Base-by-base conservation (phyloP, 192 early-diverging fungal species). In the Coemansia sp. region DNA sequence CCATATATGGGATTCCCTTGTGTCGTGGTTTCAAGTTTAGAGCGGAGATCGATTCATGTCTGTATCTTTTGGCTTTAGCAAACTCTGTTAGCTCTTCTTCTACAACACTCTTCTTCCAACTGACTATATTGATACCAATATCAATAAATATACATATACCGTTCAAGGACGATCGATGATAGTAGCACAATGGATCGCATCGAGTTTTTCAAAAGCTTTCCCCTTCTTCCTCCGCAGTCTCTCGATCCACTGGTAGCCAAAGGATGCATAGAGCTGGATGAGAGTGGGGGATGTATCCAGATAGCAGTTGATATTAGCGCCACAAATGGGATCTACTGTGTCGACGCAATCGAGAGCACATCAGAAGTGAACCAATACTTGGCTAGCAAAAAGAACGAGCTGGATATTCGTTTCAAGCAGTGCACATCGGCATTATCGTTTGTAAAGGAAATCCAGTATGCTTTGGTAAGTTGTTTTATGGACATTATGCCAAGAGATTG, bases 191-290 rank as follows among this genome's bases (percentile, higher is more conserved):
- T 73, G 64, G 79, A 82, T 22, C 56, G 69, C 56, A 32, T 82
- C n/a, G 79, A 73, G 37, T 82, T 82, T 49, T 76, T 70, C 55
- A 71, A 68, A 58, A 36, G 47, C 36, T 82, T 76, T 45, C 79
- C 79, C n/a, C 48, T 82, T 18, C 68, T 82, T 36, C 56, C 65
- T 6, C 79, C 71, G 21, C 47, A 70, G 21, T 66, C 71, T 3
- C 68, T 82, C 10, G 61, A 67, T 21, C 74, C 79, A 19, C 65
- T 82, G 15, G 41, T 60, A 7, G 79, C 71, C 12, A 67, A 82
- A 13, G 79, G 79, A 13, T 76, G 61, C 48, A 66, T 82, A 16
- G 79, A 76, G 6, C 41, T 72, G 19, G 37, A 59, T 3, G 67
- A 70, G 54, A 71, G 69, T 65, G 65, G 66, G 5, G 52, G 18